A percentile compares a stretch with the other conserved stretches of the same genome.
phyloP scores from a whole-genome alignment of 768 basidiomycete species.

The Sarcodon aspratus region DNA sequence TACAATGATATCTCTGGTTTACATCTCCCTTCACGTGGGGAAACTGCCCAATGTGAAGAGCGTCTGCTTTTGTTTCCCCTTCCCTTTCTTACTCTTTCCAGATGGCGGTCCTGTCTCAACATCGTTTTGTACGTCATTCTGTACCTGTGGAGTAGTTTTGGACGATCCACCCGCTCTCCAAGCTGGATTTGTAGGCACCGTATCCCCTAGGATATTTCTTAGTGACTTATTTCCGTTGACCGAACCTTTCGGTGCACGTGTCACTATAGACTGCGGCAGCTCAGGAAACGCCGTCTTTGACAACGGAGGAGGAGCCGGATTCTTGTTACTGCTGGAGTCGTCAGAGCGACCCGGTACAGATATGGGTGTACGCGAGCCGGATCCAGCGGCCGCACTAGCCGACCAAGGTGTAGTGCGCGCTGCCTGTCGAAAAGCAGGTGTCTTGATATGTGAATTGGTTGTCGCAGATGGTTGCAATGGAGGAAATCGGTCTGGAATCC shows the following conservation, averaged over 20 bases:
- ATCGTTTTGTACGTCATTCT: constrained; percentile 6
- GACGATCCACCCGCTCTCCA: constrained; percentile 15
- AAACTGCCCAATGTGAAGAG: constrained; percentile 57
- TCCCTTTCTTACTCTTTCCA: constrained; percentile 59
- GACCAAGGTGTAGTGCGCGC: constrained; percentile 58
- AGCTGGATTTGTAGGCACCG: constrained; percentile 19
- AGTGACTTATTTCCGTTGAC: constrained; percentile 58
- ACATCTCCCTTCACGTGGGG: constrained; percentile 17
- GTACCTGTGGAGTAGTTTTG: constrained; percentile 1
- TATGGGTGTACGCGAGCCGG: constrained; percentile 3
- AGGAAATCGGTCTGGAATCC: no score
- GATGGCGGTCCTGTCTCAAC: constrained; percentile 8
- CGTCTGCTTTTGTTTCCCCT: constrained; percentile 78
- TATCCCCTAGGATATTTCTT: constrained; percentile 52
- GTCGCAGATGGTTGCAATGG: constrained; percentile 1
- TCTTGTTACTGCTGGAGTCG: constrained; percentile 11
- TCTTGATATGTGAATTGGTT: not conserved
- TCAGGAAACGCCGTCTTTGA: constrained; percentile 58
- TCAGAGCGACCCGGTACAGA: not conserved
- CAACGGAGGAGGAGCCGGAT: constrained; percentile 28
- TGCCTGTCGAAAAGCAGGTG: constrained; percentile 25
- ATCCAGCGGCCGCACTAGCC: constrained; percentile 2
- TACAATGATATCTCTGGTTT: no score
- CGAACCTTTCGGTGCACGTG: constrained; percentile 28
- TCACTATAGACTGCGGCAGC: constrained; percentile 35